These are phyloP conservation scores for Monosporascus sp. DNA, from an alignment of 2,329 filamentous ascomycete genomes.

Conservation along the genomic window DNA sequence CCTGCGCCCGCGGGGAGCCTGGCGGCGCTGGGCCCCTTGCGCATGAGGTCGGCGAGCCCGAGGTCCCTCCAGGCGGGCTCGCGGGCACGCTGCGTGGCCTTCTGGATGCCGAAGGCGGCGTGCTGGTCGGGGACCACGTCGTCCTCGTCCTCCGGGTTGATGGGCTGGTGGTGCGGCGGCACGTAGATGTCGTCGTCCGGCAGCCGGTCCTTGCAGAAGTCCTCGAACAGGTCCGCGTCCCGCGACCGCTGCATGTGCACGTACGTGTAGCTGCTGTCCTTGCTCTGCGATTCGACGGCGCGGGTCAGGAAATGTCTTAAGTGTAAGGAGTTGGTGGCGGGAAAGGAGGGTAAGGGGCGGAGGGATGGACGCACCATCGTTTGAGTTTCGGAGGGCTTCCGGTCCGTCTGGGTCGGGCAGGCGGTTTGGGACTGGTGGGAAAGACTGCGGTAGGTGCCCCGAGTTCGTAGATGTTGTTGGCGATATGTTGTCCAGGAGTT, in stretches of 20 bases:
- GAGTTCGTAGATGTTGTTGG: no score
- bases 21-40: slow-evolving; percentile 44
- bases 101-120: slow-evolving; percentile 79
- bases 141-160: slow-evolving; percentile 85
- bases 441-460: no score
- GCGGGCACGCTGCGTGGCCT: slow-evolving; percentile 66
- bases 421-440: background rate
- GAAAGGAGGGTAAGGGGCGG: background rate
- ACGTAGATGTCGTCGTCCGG: slow-evolving; percentile 79
- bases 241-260: slow-evolving; percentile 68
- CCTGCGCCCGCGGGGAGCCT: slow-evolving; percentile 13
- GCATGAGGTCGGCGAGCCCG: slow-evolving; percentile 66
- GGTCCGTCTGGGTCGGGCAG: background rate
- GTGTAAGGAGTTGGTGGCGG: background rate
- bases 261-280: slow-evolving; percentile 71
- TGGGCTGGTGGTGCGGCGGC: slow-evolving; percentile 70
- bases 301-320: slow-evolving; percentile 2
- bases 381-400: background rate
- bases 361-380: slow-evolving; percentile 1
- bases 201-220: slow-evolving; percentile 65
- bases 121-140: slow-evolving; percentile 86
- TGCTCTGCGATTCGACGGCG: slow-evolving; percentile 42
- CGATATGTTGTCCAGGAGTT: no score
- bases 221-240: slow-evolving; percentile 75
- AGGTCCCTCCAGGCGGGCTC: slow-evolving; percentile 77